Base-by-base conservation (phyloP, 257 asterid species). In the Plantago elongata region DNA sequence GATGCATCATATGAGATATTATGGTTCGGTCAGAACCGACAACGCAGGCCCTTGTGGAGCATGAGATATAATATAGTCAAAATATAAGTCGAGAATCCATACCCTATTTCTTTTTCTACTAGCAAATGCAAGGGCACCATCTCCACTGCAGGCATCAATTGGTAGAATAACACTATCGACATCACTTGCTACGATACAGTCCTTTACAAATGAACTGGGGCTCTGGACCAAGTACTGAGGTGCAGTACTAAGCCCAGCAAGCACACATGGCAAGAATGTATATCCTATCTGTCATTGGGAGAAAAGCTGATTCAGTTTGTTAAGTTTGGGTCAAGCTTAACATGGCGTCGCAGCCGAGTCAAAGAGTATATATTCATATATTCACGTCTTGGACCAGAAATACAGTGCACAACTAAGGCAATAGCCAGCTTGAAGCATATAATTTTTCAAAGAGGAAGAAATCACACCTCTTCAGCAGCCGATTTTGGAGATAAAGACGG, bases 191-290 rank as follows among this genome's bases (percentile, higher is more conserved):
- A 75, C 74, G 63, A 88, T 77, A 63, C 85, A 70, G 45, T 77
- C 69, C 18, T 58, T 78, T 34, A 66, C 78, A n/a, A 47, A 43
- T 29, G 75, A 70, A 48, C 14, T 70, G 46, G 79, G 73, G 37
- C 63, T 67, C 51, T 59, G 62, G 64, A 69, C 70, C 48, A 75
- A 44, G 81, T 88, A 90, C 67, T 83, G 98, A 3, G 98, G 96
- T 43, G 98, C 98, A 52, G 68, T 70, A 70, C 88, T 80, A 27
- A 90, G 89, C 58, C 96, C 98, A 63, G 96, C 91, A 62, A 90
- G 94, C 64, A 90, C 98, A 73, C 96, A 90, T n/a, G 98, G 98
- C 91, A 90, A 79, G 87, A 90, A 88, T 37, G 98, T 88, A 77
- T 83, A 81, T 69, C 95, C 98, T 43, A 82, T 79, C 98, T 90